A percentile compares a stretch with the other conserved stretches of the same genome.
Conservation (phyloP, 2,329 filamentous ascomycete species). For the Diaporthe capsici region DNA sequence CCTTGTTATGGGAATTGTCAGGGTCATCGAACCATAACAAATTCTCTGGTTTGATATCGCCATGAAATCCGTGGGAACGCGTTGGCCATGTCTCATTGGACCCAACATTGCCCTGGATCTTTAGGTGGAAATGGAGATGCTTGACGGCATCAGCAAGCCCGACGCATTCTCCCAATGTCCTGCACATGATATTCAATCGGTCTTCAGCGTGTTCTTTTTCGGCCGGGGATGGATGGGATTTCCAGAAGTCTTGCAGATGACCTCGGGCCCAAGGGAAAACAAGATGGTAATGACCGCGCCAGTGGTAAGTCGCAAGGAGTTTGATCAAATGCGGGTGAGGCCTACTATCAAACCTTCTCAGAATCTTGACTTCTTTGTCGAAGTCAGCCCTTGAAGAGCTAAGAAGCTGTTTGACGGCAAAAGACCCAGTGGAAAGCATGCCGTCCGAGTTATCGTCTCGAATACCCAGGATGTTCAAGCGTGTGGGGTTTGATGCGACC, state of each 20-base stretch:
- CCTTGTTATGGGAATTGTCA: too few relatives aligned
- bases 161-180: too few relatives aligned
- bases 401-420: neutral
- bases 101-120: too few relatives aligned
- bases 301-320: neutral
- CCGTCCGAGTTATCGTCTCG: neutral
- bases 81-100: too few relatives aligned
- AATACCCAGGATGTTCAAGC: neutral
- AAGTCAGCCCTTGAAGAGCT: neutral
- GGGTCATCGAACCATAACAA: too few relatives aligned
- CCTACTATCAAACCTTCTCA: neutral
- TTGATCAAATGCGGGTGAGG: neutral
- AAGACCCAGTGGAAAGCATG: neutral
- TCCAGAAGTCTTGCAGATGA: neutral
- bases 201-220: neutral
- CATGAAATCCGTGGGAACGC: too few relatives aligned
- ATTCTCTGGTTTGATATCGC: too few relatives aligned
- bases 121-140: too few relatives aligned
- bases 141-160: too few relatives aligned
- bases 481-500: neutral
- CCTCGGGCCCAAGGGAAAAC: neutral
- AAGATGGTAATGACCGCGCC: neutral
- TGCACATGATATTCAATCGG: neutral
- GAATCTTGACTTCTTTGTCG: neutral
- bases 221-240: neutral